Evolutionary conservation across 2,329 filamentous ascomycete species (phyloP), one percentile per base, ranked within the genome.

Genomic region (Macroventuria anomochaeta): DNA sequence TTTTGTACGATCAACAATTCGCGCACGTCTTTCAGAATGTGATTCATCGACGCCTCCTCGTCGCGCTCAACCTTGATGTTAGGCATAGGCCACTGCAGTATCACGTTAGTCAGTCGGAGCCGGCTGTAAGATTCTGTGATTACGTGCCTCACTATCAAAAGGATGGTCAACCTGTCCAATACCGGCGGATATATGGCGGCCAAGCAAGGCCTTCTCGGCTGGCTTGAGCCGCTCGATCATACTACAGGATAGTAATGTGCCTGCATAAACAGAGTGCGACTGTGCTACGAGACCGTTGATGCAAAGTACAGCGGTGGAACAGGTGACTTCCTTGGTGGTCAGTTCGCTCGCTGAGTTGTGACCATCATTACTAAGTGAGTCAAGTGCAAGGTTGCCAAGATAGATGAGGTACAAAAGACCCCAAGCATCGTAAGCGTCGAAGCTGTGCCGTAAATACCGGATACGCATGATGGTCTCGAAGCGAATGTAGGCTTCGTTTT

Each of bases 381-480:
- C 13, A 15, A 53, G 31, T 25, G 49, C 49, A 26, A 46, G 37
- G 26, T 53, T 53, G 13, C 49, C 49, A 5, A 53, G 42, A 21
- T 53, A 53, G 18, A 41, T 40, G 21, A 52, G 49, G 23, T 17
- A 52, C 10, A 46, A 21, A 11, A 52, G 18, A n/a, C 41, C 18
- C 41, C 37, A 53, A 13, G 36, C 42, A 37, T 53, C 49, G 31
- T 46, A 53, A 15, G 28, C 34, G 6, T 55, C 18, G 20, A 51
- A 51, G 12, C 52, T 17, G 23, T 55, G 40, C 15, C 39, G 36
- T 12, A 46, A n/a, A 15, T 55, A 34, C 6, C 29, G 36, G 15
- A 55, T 31, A 12, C 46, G 46, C 33, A 46, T 21, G 5, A 51
- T 31, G 6, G 52, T 55, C 34, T 55, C 46, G 20, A 55, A 49